A percentile compares a stretch with the other conserved stretches of the same genome.
These are phyloP conservation scores for Acanthamoeba sp. DNA, from an alignment of 208 protist genomes.

Conservation along the genomic window DNA sequence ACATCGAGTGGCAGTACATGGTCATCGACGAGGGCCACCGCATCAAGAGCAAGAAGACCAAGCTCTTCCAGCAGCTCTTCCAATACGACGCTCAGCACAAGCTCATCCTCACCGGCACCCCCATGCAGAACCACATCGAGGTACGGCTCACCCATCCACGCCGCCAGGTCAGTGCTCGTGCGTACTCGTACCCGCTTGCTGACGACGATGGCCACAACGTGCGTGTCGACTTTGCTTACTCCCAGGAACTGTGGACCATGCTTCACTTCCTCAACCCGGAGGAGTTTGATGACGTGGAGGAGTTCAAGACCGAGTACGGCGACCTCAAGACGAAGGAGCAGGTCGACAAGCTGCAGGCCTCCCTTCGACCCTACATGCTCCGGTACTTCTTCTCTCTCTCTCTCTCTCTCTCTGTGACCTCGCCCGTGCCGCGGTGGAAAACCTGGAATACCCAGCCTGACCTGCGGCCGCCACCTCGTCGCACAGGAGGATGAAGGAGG, in stretches of 20 bases:
- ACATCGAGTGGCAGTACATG: conserved; percentile 93
- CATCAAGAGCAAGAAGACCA: conserved; percentile 88
- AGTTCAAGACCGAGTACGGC: conserved; percentile 87
- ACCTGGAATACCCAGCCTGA: too few relatives aligned
- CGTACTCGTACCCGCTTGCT: too few relatives aligned
- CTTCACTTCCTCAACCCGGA: conserved; percentile 95
- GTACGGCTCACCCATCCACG: too few relatives aligned
- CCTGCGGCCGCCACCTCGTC: too few relatives aligned
- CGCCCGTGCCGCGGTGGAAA: too few relatives aligned
- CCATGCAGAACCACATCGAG: conserved; percentile 96
- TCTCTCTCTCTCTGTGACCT: conserved; percentile 82
- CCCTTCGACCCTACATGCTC: conserved; percentile 92
- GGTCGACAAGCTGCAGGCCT: conserved; percentile 89
- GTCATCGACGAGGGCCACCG: conserved; percentile 98
- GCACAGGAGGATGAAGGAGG: conserved; percentile 97
- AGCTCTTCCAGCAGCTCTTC: conserved; percentile 73
- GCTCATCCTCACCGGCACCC: conserved; percentile 92
- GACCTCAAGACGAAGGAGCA: conserved; percentile 85
- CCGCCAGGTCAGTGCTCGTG: too few relatives aligned
- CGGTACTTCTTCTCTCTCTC: background rate
- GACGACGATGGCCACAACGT: conserved; percentile 96
- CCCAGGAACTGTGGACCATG: conserved; percentile 98
- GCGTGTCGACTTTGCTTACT: conserved; percentile 96
- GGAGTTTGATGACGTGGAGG: conserved; percentile 83
- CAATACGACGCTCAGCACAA: conserved; percentile 74